Conservation (phyloP, 1,284 basidiomycete species). For the Tilletia setariae region DNA sequence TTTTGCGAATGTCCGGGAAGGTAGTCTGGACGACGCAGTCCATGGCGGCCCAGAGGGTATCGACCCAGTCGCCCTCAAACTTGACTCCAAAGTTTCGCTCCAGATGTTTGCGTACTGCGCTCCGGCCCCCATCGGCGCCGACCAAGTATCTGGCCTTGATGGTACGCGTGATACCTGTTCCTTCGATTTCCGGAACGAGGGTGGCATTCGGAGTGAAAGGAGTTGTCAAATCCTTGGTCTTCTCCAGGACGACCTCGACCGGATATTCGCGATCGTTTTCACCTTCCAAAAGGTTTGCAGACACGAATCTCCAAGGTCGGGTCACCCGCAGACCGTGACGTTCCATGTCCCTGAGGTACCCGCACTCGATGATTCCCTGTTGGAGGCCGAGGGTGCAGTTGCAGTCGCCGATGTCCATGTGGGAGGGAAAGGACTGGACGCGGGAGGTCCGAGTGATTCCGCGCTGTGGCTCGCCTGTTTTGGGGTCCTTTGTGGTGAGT, state of each 20-base stretch:
- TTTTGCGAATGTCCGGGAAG: constrained; percentile 50
- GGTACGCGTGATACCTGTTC: constrained; percentile 44
- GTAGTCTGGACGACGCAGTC: constrained; percentile 51
- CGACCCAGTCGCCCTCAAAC: constrained; percentile 47
- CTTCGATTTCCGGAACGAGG: constrained; percentile 41
- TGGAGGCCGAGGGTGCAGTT: constrained; percentile 56
- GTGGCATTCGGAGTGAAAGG: constrained; percentile 39
- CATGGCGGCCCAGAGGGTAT: constrained; percentile 49
- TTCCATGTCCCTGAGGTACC: constrained; percentile 55
- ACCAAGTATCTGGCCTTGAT: constrained; percentile 56
- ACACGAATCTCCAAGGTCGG: constrained; percentile 47
- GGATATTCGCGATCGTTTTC: constrained; percentile 32
- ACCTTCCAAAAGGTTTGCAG: constrained; percentile 34
- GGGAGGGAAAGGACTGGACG: constrained; percentile 56
- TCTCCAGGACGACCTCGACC: constrained; percentile 44
- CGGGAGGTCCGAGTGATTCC: constrained; percentile 53
- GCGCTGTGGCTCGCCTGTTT: constrained; percentile 33
- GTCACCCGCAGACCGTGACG: constrained; percentile 51
- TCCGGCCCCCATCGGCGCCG: constrained; percentile 55
- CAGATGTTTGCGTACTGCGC: constrained; percentile 51
- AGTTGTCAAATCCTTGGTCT: constrained; percentile 44
- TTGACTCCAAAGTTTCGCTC: constrained; percentile 32
- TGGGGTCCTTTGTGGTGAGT: constrained; percentile 31
- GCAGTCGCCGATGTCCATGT: constrained; percentile 56
- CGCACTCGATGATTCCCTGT: constrained; percentile 56